phyloP scores from a whole-genome alignment of 495 filamentous ascomycete species.

The Penicillium steckii region DNA sequence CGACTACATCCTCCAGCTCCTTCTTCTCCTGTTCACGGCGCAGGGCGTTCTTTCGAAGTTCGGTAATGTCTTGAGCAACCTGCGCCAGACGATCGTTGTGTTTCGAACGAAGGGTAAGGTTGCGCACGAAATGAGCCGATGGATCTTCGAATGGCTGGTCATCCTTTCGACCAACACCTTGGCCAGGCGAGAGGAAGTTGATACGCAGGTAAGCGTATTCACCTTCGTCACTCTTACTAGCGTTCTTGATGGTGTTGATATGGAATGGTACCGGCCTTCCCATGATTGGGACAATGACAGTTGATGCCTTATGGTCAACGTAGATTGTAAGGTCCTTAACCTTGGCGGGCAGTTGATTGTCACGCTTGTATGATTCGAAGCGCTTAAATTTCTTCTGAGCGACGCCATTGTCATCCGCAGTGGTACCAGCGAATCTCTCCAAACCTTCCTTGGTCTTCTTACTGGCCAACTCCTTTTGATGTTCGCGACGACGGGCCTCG shows the following conservation, averaged over 20 bases:
- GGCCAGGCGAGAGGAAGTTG: constrained; percentile 95
- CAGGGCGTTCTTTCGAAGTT: constrained; percentile 86
- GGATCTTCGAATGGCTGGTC: constrained; percentile 98
- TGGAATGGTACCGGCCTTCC: constrained; percentile 97
- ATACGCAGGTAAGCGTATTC: constrained; percentile 92
- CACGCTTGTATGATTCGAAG: constrained; percentile 98
- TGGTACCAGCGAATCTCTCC: constrained; percentile 74
- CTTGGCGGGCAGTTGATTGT: constrained; percentile 85
- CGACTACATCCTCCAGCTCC: constrained; percentile 99
- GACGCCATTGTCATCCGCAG: constrained; percentile 82
- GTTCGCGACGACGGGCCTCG: constrained; percentile 81
- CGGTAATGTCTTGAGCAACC: constrained; percentile 85
- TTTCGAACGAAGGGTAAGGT: constrained; percentile 88
- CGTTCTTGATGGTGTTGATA: constrained; percentile 98
- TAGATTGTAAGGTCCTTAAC: constrained; percentile 84
- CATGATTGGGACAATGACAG: constrained; percentile 93
- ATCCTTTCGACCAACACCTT: constrained; percentile 96
- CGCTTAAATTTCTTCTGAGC: constrained; percentile 95
- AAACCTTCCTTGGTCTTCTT: constrained; percentile 90
- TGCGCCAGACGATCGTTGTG: constrained; percentile 84
- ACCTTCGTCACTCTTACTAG: constrained; percentile 90
- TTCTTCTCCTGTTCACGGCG: constrained; percentile 98
- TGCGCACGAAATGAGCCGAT: constrained; percentile 91
- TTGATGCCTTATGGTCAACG: constrained; percentile 85
- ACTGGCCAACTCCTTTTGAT: constrained; percentile 84